Evolutionary conservation across 1,139 yeast species (phyloP), one percentile per base, ranked within the genome.

Genomic region (Blastobotrys proliferans): DNA sequence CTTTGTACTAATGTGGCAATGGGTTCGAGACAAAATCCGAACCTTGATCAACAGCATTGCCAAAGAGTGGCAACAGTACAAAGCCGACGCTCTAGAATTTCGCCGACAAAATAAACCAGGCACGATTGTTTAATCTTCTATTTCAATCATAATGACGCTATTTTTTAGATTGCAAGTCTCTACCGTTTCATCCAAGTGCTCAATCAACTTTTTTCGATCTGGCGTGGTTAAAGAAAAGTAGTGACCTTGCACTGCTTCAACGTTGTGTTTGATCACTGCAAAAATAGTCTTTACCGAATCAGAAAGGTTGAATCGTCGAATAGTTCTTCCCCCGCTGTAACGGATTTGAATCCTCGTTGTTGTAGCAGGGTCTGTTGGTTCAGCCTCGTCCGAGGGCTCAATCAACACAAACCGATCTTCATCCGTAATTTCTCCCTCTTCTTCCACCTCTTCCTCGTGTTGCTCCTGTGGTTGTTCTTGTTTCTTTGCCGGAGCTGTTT

Each of bases 291-390:
- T 50, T 0, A 94, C 84, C 3, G 71, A 65, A 52, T 83, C 94
- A 3, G 67, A 58, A 8, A 74, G 56, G 11, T 65, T 66, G 56
- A 92, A 84, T 51, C 87, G 75, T 46, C 87, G 81, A n/a, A 92
- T 82, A 11, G 83, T 67, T 49, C 97, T 71, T 18, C 97, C 97
- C 14, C 94, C 94, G 26, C 37, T 31, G 34, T 87, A 76, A 46
- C 97, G 73, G 17, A 94, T 74, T 63, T 92, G 98, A 19, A 94
- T 76, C 54, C 98, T 70, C 1, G 97, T 86, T 1, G 79, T 74
- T 1, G 74, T 64, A 2, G 73, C 72, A 0, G 79, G 73, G n/a
- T 73, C 69, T 1, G 78, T 68, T 0, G 92, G 88, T 52, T 85
- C 95, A 0, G 66, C 66, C 46, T 80, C 79, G 27, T 72, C 70